phyloP scores from a whole-genome alignment of 306 rosid species.

The Vigna reflexopilosa region DNA sequence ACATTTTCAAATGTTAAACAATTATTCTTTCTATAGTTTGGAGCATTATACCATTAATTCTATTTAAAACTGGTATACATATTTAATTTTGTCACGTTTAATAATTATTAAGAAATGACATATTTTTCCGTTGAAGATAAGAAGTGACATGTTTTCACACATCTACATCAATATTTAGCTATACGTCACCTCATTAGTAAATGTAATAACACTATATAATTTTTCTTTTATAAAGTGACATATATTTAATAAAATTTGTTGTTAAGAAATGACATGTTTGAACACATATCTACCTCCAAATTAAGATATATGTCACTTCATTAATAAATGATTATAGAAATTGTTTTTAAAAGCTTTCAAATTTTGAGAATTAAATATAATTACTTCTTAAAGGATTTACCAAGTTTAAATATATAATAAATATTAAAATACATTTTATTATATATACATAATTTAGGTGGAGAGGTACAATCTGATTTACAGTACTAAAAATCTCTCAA shows the following conservation, averaged over 20 bases:
- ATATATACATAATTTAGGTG: no score
- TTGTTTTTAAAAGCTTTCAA: background rate
- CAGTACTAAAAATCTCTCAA: no score
- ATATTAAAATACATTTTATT: background rate
- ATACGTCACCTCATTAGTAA: background rate
- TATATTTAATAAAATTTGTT: background rate
- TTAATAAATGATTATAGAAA: background rate
- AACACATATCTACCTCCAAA: background rate
- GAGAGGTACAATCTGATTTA: no score
- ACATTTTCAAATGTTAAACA: background rate
- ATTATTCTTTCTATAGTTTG: background rate
- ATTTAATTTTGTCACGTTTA: background rate
- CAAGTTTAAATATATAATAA: background rate
- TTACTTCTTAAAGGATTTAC: background rate
- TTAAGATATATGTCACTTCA: background rate
- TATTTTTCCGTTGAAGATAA: background rate
- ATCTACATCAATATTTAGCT: background rate
- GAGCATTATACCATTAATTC: no score
- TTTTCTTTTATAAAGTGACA: background rate
- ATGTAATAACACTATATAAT: background rate
- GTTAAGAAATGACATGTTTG: background rate
- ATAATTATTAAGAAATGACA: background rate
- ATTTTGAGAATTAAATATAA: background rate
- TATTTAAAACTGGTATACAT: background rate
- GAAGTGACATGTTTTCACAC: background rate